Base-by-base conservation (phyloP, 1,284 basidiomycete genomes). In the Wolfiporia cocos region DNA sequence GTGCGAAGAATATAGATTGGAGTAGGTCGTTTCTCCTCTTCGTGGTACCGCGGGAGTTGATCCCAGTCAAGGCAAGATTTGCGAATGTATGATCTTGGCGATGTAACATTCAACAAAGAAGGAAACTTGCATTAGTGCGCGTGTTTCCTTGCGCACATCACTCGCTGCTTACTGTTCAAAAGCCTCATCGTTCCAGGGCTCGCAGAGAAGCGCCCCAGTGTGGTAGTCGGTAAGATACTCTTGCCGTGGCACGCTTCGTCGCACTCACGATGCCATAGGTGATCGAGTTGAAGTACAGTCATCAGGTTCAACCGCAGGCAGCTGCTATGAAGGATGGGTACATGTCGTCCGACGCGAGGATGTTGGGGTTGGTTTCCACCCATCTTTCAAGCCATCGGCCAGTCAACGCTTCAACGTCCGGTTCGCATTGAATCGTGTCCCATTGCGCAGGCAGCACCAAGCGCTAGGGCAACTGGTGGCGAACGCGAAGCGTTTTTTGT, bases 141-240 rank as follows among this genome's bases (percentile, higher is more conserved):
- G 39, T 19, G 30, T 32, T 23, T 15, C 34, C 20, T 20, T 2
- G 11, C n/a, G 11, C 30, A 6, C 7, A 7, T 28, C 11, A 0
- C 4, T 28, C 1, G 31, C 5, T 14, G 33, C 23, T 35, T 22
- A 37, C 3, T 29, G 37, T 24, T 42, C 14, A 37, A 1, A 30
- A 82, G 80, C 46, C 62, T 84, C 7, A 46, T 53, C 2, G 78
- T 84, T 3, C 76, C 74, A 3, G 81, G 79, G 0, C 59, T 85
- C 1, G 76, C 81, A 0, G 81, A 83, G 56, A 83, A 81, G 45
- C 66, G 78, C 1, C 78, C 78, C 0, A 79, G 78, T 48, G 77
- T 81, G 3, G 62, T 81, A 3, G 63, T 76, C n/a, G 78, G 80
- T 72, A 35, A 52, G 69, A 37, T 3, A 17, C 38, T 32, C 14